phyloP scores from a whole-genome alignment of 139 green algal genomes.

The Chlorella sp. region DNA sequence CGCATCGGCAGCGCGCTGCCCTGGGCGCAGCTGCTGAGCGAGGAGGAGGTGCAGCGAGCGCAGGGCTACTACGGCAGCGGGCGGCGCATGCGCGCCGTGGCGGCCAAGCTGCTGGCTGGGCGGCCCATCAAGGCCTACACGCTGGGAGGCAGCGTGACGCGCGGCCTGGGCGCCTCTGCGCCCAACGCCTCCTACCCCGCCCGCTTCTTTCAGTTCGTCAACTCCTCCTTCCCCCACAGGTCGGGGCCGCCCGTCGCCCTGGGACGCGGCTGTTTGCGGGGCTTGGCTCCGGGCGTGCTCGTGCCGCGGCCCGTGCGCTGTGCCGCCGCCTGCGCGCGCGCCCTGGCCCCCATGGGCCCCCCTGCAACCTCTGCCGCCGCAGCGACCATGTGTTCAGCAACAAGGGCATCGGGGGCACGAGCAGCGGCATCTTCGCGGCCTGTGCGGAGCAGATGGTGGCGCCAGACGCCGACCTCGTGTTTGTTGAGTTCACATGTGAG shows the following conservation, averaged over 20 bases:
- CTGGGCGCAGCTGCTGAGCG: no score
- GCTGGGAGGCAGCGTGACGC: slow-evolving; percentile 23
- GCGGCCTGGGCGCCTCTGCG: neutral
- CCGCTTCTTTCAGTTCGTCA: slow-evolving; percentile 14
- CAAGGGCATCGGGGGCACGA: slow-evolving; percentile 21
- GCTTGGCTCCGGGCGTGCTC: no score
- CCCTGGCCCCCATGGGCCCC: no score
- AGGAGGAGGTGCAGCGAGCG: neutral
- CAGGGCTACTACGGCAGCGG: slow-evolving; percentile 4
- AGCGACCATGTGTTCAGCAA: slow-evolving; percentile 17
- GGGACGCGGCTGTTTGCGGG: neutral
- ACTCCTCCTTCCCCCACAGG: slow-evolving; percentile 10
- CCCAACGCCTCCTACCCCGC: neutral
- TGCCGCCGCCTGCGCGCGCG: no score
- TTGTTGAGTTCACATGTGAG: no score
- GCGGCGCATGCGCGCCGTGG: neutral
- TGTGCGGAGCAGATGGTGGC: slow-evolving; percentile 24
- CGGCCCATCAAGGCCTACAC: slow-evolving; percentile 22
- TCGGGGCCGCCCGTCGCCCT: neutral
- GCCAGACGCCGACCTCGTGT: slow-evolving; percentile 18
- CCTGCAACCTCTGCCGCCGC: neutral
- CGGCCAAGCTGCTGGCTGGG: slow-evolving; percentile 10
- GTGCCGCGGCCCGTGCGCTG: no score
- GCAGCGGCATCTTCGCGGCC: slow-evolving; percentile 27
- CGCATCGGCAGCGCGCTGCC: no score